Conservation (phyloP, 1,284 basidiomycete species). For the Austropuccinia psidii region DNA sequence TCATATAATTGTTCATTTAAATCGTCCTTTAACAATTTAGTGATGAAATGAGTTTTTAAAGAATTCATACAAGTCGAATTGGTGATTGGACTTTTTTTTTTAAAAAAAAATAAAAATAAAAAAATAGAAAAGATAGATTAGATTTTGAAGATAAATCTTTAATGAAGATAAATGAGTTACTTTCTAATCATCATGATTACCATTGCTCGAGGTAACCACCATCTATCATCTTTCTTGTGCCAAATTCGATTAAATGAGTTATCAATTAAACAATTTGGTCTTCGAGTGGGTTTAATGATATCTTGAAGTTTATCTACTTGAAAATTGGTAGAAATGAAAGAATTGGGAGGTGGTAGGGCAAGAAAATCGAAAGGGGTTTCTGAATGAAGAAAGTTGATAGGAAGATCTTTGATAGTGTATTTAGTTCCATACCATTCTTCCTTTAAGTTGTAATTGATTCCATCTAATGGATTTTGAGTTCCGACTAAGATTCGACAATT, state of each 20-base stretch:
- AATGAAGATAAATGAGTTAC: no score
- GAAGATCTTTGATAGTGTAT: constrained; percentile 64
- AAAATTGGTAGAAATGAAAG: constrained; percentile 81
- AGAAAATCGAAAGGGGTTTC: constrained; percentile 62
- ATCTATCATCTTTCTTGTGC: constrained; percentile 93
- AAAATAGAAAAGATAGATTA: neutral
- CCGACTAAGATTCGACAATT: constrained; percentile 68
- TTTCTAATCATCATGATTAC: constrained; percentile 64
- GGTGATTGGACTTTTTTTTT: constrained; percentile 45
- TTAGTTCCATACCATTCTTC: constrained; percentile 76
- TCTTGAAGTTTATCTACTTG: constrained; percentile 55
- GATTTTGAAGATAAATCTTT: constrained; percentile 38
- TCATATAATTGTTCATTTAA: constrained; percentile 88
- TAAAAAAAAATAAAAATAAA: neutral
- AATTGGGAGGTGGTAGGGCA: constrained; percentile 72
- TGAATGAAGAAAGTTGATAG: constrained; percentile 48
- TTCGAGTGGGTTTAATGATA: constrained; percentile 63
- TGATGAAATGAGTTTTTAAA: constrained; percentile 59
- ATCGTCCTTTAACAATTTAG: constrained; percentile 78
- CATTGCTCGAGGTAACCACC: constrained; percentile 82
- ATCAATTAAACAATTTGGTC: constrained; percentile 67
- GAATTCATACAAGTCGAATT: constrained; percentile 46
- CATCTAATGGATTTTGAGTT: constrained; percentile 58
- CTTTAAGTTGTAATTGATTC: constrained; percentile 59
- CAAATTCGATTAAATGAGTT: constrained; percentile 67